Evolutionary conservation across 202 grass and related monocot genomes (phyloP).

Genomic region (Thinopyrum obtusiflorum): DNA sequence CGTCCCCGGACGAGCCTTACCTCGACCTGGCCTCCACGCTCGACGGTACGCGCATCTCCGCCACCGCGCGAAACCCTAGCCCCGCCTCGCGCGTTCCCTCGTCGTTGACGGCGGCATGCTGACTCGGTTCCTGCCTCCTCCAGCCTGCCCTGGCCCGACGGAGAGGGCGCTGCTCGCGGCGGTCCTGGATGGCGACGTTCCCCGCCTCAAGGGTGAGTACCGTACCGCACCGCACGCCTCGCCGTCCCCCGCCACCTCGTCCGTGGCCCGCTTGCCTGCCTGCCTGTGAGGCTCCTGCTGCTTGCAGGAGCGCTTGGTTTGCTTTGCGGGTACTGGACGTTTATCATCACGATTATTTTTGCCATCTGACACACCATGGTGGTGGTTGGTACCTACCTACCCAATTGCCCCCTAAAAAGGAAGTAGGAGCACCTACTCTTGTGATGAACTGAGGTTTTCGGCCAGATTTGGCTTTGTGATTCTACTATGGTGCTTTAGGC

Average conservation of each 20-base stretch:
- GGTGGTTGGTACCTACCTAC: background rate
- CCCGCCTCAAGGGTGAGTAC: constrained; percentile 10
- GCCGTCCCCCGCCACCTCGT: too few species aligned
- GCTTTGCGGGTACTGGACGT: background rate
- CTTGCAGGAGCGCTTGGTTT: too few species aligned
- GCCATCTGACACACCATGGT: background rate
- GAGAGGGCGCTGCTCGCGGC: background rate
- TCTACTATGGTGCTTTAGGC: background rate
- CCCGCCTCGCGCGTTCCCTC: background rate
- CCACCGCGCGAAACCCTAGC: constrained; percentile 8
- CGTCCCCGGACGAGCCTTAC: background rate
- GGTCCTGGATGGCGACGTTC: background rate
- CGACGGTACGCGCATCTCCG: background rate
- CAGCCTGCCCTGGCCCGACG: background rate
- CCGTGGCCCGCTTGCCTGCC: background rate
- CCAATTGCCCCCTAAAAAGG: background rate
- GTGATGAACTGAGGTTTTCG: background rate
- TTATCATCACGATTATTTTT: background rate
- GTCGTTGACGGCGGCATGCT: too few species aligned
- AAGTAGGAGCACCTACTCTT: background rate
- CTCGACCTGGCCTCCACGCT: background rate
- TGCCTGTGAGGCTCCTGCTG: background rate
- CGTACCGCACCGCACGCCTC: background rate
- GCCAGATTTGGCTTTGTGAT: background rate
- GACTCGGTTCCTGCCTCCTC: background rate